phyloP scores from a whole-genome alignment of 208 protist genomes.

The Acanthamoeba triangularis region DNA sequence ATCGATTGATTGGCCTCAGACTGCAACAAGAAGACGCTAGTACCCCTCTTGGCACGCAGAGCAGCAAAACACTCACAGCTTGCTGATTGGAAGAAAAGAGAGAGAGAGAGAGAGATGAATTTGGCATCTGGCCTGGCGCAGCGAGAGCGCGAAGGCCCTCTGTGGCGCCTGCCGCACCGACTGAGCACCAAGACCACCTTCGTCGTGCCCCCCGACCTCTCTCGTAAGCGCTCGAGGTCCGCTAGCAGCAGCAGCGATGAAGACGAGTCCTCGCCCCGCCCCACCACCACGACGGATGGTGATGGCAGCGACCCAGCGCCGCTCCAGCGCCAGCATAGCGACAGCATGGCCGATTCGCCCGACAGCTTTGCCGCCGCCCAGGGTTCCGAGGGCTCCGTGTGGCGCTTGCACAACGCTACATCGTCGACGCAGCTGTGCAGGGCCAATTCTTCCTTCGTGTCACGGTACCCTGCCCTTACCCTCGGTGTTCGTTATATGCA shows the following conservation, averaged over 20 bases:
- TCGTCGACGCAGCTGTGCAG: not conserved
- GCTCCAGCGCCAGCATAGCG: too few relatives aligned
- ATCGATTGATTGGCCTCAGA: too few relatives aligned
- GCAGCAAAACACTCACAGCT: too few relatives aligned
- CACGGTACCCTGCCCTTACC: slow-evolving; percentile 6
- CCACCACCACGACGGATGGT: not conserved
- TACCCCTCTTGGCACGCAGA: too few relatives aligned
- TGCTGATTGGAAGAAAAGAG: too few relatives aligned
- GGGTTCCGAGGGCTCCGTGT: not conserved
- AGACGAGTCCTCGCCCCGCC: not conserved
- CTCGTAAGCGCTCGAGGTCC: not conserved
- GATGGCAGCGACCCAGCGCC: not conserved
- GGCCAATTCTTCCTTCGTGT: not conserved
- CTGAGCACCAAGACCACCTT: slow-evolving; percentile 5
- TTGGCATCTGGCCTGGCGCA: not conserved
- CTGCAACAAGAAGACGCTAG: too few relatives aligned
- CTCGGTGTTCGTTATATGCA: too few relatives aligned
- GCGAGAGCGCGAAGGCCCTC: not conserved
- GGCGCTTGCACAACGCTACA: not conserved
- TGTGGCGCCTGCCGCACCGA: not conserved
- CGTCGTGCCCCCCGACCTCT: not conserved
- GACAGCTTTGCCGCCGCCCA: too few relatives aligned
- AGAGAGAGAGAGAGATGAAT: not conserved
- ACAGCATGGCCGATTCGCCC: too few relatives aligned
- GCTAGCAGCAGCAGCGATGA: not conserved